Conservation (phyloP, 768 basidiomycete genomes). For the Naematelia aurantialba region DNA sequence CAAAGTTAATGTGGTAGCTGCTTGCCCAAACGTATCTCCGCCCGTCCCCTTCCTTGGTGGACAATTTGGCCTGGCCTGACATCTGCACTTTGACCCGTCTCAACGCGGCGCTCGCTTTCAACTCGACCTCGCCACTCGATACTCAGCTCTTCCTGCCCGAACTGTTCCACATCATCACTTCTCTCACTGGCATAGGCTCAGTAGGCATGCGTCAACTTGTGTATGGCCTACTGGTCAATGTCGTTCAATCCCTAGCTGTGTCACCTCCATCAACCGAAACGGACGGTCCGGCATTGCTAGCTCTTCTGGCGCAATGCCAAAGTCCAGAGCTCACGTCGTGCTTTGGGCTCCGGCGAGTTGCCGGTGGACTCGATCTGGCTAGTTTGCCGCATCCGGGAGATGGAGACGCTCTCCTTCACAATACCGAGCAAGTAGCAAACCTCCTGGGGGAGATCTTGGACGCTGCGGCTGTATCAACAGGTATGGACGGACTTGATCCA, state of each 20-base stretch:
- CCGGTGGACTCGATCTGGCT: conserved; percentile 60
- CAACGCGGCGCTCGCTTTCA: conserved; percentile 67
- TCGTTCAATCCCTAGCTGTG: conserved; percentile 69
- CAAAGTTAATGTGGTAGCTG: conserved; percentile 54
- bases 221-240: conserved; percentile 75
- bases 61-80: conserved; percentile 50
- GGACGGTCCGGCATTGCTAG: conserved; percentile 53
- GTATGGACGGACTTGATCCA: conserved; percentile 53
- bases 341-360: conserved; percentile 68
- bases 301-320: conserved; percentile 62
- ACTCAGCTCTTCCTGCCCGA: conserved; percentile 80
- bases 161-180: conserved; percentile 69
- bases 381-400: conserved; percentile 48
- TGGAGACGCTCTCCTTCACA: conserved; percentile 58
- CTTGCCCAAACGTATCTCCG: conserved; percentile 69
- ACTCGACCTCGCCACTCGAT: conserved; percentile 61
- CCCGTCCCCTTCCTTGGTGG: conserved; percentile 61
- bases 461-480: conserved; percentile 63
- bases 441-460: conserved; percentile 65
- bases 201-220: conserved; percentile 71
- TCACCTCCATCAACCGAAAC: conserved; percentile 48
- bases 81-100: conserved; percentile 73
- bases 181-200: conserved; percentile 73
- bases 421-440: conserved; percentile 62
- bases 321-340: conserved; percentile 60